Evolutionary conservation across 345 rosid genomes (phyloP).

Genomic region (Lepidium didymum): DNA sequence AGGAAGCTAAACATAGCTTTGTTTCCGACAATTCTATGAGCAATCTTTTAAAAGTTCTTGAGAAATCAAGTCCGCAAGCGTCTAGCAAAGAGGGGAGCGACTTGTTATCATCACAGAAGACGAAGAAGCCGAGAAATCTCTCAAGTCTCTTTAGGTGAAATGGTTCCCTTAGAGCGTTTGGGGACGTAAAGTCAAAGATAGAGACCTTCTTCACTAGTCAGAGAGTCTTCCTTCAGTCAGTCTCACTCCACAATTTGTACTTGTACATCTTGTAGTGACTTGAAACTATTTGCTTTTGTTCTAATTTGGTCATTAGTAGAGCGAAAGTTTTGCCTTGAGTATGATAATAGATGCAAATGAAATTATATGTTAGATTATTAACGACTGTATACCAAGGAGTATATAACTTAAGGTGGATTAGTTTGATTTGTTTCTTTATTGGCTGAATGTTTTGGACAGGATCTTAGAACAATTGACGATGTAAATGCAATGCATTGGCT

Average conservation of each 20-base stretch:
- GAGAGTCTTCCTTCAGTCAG: background rate
- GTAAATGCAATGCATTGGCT: no score
- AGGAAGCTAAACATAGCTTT: background rate
- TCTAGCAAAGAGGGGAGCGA: constrained; percentile 17
- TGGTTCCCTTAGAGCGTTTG: background rate
- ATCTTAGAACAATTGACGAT: no score
- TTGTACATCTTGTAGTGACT: background rate
- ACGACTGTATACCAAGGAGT: no score
- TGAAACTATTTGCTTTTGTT: background rate
- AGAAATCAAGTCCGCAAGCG: constrained; percentile 5
- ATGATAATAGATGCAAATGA: background rate
- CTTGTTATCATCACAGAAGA: constrained; percentile 7
- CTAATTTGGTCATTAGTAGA: background rate
- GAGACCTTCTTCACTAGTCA: background rate
- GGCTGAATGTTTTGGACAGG: no score
- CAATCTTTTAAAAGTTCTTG: constrained; percentile 9
- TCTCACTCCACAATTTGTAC: background rate
- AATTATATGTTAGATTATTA: background rate
- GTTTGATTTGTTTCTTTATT: no score
- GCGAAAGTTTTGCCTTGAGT: constrained; percentile 1
- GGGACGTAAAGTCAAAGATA: background rate
- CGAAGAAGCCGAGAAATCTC: constrained; percentile 14
- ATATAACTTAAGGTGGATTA: no score
- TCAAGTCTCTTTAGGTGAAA: constrained; percentile 43
- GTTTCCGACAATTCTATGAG: constrained; percentile 13